Evolutionary conservation across 305 asterid genomes (phyloP), one percentile per base, ranked within the genome.

Genomic region (Lippia alba): DNA sequence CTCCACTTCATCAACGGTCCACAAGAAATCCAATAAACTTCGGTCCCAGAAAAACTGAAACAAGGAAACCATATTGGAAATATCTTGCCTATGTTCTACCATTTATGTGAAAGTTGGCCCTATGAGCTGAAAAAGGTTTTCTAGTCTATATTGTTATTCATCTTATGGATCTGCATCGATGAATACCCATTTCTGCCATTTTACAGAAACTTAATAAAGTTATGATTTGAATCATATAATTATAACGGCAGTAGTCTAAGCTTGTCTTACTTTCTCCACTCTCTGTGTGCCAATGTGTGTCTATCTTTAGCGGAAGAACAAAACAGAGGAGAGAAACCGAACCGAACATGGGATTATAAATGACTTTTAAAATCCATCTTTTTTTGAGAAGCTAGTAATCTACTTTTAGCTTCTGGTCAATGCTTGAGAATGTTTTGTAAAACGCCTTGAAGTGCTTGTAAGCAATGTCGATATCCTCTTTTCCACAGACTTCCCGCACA

Each of bases 361-460:
- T 53, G 9, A 24, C 58, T 60, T 56, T 16, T 34, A 0, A 20
- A 49, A 36, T 36, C 4, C 15, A 53, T 62, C 70, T 30, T 51
- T 55, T 55, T 12, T 11, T 19, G 51, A 45, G 68, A 67, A 59
- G 71, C 85, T 81, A 86, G 76, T 68, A 76, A 82, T 91, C 97
- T 56, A 94, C 89, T 17, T 69, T 79, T 56, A 94, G 87, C 84
- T 81, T 87, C 72, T 79, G 82, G 84, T 94, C 97, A 19, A 94
- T 79, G 86, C 89, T 87, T 55, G 97, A 87, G 83, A 91, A 88
- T 50, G 90, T 84, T 71, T 72, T 75, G 76, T 85, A 93, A 78
- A 93, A 91, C 58, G 96, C 96, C 90, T 89, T 91, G 84, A 93
- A 91, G 86, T 89, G 97, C 83, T 79, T 81, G 86, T 91, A 89